phyloP scores from a whole-genome alignment of 495 filamentous ascomycete species.

The Penicilliopsis zonata region DNA sequence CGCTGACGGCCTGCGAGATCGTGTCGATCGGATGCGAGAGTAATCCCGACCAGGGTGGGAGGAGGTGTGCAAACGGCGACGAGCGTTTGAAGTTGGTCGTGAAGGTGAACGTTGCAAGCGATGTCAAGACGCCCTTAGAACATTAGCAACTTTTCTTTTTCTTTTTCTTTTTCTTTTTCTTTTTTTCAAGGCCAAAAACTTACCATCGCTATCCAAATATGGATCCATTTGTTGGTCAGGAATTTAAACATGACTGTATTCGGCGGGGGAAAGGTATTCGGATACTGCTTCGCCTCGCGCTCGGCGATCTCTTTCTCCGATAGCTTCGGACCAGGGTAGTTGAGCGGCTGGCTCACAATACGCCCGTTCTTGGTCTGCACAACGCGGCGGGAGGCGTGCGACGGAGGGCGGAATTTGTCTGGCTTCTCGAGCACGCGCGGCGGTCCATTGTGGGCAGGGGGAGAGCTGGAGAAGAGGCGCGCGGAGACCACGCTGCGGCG shows the following conservation, averaged over 20 bases:
- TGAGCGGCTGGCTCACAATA: conserved; percentile 23
- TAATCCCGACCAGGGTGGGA: conserved; percentile 50
- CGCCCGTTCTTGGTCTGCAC: conserved; percentile 18
- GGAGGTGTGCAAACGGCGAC: conserved; percentile 60
- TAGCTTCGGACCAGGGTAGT: conserved; percentile 58
- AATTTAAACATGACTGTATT: conserved; percentile 68
- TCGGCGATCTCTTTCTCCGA: conserved; percentile 44
- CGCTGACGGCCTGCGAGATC: conserved; percentile 42
- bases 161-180: too few species aligned
- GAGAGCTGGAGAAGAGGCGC: conserved; percentile 14
- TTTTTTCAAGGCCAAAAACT: conserved; percentile 12
- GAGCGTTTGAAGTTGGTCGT: conserved; percentile 54
- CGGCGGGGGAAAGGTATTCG: conserved; percentile 66
- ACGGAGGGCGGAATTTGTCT: conserved; percentile 73
- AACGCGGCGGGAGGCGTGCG: conserved; percentile 54
- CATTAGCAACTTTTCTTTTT: too few species aligned
- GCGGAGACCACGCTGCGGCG: conserved; percentile 6
- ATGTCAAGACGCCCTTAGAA: conserved; percentile 49
- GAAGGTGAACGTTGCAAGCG: conserved; percentile 56
- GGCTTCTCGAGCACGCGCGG: conserved; percentile 63
- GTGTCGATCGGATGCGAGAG: conserved; percentile 52
- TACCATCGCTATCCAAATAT: conserved; percentile 71
- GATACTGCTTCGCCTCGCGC: conserved; percentile 58
- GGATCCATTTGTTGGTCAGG: conserved; percentile 56
- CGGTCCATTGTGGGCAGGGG: conserved; percentile 19